Evolutionary conservation across 2,329 filamentous ascomycete species (phyloP), one percentile per base, ranked within the genome.

Genomic region (Cladophialophora bantiana): DNA sequence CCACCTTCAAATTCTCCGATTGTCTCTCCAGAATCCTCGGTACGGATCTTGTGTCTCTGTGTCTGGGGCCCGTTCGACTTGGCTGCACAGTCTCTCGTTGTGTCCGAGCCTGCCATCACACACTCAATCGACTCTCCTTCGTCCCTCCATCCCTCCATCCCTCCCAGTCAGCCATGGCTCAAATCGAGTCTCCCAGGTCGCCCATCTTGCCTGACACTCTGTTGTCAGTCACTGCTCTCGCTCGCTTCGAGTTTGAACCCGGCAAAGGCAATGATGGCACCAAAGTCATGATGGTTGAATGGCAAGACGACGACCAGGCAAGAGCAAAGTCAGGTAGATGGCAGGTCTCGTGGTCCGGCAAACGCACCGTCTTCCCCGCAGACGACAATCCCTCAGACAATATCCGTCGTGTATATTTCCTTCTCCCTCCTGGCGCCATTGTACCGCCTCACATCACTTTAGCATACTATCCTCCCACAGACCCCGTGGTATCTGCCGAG

Each of bases 271-370:
- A 92, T 74, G 90, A 94, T 71, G 93, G 93, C 48, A 96, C 92
- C 69, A 97, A 96, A 82, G 89, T 97, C 70, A 82, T 97, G 73
- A 95, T 97, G 92, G 89, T 96, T 45, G 93, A 97, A 78, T 97
- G 93, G 93, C 88, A 92, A 76, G 87, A 89, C 60, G 85, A 86
- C 71, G 81, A 84, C 66, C 77, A 80, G 50, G 83, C 80, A 2
- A 78, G 81, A 59, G 78, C 79, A 10, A 70, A 83, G 15, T 75
- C 74, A 0, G 85, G 84, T 2, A 85, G 84, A 67, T 96, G 93
- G 93, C 86, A 90, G 66, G 89, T 96, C 20, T 90, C 88, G 1
- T 96, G 93, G 93, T 88, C 93, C 50, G 90, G 91, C 53, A 96
- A 95, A 77, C 87, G 85, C 34, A 88, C 88, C 0, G 86, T 91